These are phyloP conservation scores for Phaeosphaeria sp. DNA, from an alignment of 2,329 filamentous ascomycete genomes.

Conservation along the genomic window DNA sequence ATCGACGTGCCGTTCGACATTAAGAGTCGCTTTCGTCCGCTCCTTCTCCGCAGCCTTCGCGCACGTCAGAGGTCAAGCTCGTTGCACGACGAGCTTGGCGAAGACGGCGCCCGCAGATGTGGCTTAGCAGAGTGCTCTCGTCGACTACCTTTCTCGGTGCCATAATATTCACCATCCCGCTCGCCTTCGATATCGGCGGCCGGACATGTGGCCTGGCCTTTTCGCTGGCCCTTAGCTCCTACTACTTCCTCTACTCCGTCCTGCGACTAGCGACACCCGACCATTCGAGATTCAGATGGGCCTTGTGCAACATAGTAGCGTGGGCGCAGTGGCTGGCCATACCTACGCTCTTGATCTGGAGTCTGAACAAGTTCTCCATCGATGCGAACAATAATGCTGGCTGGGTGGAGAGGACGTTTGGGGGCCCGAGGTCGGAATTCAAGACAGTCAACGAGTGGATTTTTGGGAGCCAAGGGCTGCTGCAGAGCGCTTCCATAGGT, in stretches of 20 bases:
- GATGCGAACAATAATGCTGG: conserved; percentile 73
- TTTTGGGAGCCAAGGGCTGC: conserved; percentile 82
- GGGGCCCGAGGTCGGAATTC: conserved; percentile 66
- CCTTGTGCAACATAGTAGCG: conserved; percentile 72
- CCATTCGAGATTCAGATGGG: conserved; percentile 74
- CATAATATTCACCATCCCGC: conserved; percentile 93
- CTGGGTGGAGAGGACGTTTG: conserved; percentile 84
- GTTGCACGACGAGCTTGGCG: conserved; percentile 57
- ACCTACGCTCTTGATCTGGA: conserved; percentile 89
- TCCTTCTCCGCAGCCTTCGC: conserved; percentile 20
- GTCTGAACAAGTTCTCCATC: conserved; percentile 91
- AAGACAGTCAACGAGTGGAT: conserved; percentile 81
- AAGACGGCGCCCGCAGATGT: conserved; percentile 68
- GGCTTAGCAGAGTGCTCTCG: conserved; percentile 79
- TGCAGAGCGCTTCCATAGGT: conserved; percentile 81
- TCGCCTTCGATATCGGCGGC: conserved; percentile 97
- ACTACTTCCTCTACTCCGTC: conserved; percentile 88
- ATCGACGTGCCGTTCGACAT: conserved; percentile 10
- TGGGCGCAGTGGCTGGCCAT: conserved; percentile 87
- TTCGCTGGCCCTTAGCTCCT: conserved; percentile 84
- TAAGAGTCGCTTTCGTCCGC: conserved; percentile 19
- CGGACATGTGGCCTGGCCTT: conserved; percentile 93
- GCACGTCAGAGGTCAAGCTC: conserved; percentile 43
- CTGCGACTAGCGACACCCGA: conserved; percentile 83
- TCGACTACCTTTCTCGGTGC: conserved; percentile 86